A percentile compares a stretch with the other conserved stretches of the same genome.
phyloP scores from a whole-genome alignment of 2,329 filamentous ascomycete genomes.

The Aspergillus melleus region DNA sequence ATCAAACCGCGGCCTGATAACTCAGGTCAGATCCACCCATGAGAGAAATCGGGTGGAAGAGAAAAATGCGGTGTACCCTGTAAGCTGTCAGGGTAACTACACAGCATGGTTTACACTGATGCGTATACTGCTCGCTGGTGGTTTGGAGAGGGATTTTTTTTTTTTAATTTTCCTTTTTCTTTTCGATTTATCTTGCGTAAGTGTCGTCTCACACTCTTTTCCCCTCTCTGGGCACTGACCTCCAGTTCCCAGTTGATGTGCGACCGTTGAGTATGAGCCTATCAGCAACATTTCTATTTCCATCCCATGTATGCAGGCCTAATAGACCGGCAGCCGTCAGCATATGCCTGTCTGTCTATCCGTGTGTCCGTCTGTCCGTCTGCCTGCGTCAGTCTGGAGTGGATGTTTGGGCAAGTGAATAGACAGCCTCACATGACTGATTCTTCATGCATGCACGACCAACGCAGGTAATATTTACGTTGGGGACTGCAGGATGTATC shows the following conservation, averaged over 20 bases:
- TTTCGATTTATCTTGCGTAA: not conserved
- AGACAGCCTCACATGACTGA: constrained; percentile 32
- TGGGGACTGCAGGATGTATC: not conserved
- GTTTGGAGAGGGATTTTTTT: not conserved
- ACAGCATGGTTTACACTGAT: not conserved
- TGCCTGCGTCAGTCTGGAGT: not conserved
- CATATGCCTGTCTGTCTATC: not conserved
- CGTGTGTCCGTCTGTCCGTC: not conserved
- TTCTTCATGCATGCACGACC: constrained; percentile 38
- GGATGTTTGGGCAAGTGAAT: constrained; percentile 1
- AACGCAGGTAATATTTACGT: constrained; percentile 10
- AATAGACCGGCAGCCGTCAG: not conserved
- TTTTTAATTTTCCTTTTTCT: not conserved
- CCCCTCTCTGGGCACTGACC: not conserved
- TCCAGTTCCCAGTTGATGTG: not conserved
- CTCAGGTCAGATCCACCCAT: not conserved
- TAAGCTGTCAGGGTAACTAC: not conserved
- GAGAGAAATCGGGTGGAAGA: not conserved
- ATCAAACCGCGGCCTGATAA: constrained; percentile 1
- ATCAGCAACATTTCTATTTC: not conserved
- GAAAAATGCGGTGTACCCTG: constrained; percentile 25
- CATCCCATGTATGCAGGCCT: constrained; percentile 1
- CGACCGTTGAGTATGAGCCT: constrained; percentile 6
- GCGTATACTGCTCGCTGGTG: not conserved
- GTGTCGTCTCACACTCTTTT: not conserved